Evolutionary conservation across 2,329 filamentous ascomycete genomes (phyloP).

Genomic region (Hymenoscyphus albidus): DNA sequence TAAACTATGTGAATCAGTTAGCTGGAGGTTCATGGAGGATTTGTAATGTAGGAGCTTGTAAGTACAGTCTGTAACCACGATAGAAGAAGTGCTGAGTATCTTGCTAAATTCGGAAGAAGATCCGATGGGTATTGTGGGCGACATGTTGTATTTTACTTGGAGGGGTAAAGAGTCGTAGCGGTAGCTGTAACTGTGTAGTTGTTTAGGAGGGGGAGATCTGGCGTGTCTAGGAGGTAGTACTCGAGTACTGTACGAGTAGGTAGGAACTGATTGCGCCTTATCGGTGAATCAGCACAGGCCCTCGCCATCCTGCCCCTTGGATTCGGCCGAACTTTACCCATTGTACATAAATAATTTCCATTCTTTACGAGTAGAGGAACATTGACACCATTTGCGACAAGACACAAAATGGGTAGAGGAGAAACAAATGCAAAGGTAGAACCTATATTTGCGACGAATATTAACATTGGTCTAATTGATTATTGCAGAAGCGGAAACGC

Average conservation of each 20-base stretch:
- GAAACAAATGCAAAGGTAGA: constrained; percentile 33
- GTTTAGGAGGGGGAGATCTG: too few relatives aligned
- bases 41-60: constrained; percentile 38
- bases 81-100: constrained; percentile 66
- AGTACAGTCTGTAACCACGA: constrained; percentile 85
- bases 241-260: too few relatives aligned
- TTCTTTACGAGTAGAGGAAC: neutral
- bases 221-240: too few relatives aligned
- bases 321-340: too few relatives aligned
- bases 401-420: constrained; percentile 30
- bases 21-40: constrained; percentile 24
- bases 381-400: neutral
- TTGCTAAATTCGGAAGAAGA: constrained; percentile 69
- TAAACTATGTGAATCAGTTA: constrained; percentile 61
- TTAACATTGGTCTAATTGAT: constrained; percentile 4
- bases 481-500: constrained; percentile 34
- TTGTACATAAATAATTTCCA: neutral
- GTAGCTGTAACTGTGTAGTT: neutral
- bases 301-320: too few relatives aligned
- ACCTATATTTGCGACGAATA: neutral
- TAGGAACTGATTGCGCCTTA: too few relatives aligned
- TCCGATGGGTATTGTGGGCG: constrained; percentile 49
- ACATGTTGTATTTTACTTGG: constrained; percentile 23
- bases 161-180: neutral
- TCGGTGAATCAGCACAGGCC: too few relatives aligned